phyloP scores from a whole-genome alignment of 2,329 filamentous ascomycete species.

The Coniosporium tulheliwenetii region DNA sequence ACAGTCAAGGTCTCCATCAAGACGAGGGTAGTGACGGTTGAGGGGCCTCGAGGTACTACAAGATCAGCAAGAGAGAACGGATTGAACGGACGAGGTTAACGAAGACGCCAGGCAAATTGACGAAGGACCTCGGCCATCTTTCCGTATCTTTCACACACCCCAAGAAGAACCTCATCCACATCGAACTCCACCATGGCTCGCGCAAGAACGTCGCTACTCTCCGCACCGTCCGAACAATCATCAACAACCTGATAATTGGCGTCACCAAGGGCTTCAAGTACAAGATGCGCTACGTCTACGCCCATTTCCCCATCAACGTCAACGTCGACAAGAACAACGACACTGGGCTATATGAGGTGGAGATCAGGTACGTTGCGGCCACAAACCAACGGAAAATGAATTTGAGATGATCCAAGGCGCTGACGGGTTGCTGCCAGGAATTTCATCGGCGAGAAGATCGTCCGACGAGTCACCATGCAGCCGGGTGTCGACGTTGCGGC shows the following conservation, averaged over 20 bases:
- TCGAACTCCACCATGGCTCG: slow-evolving; percentile 96
- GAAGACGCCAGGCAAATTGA: slow-evolving; percentile 59
- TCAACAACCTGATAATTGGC: slow-evolving; percentile 97
- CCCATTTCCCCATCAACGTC: slow-evolving; percentile 99
- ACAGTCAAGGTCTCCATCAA: slow-evolving; percentile 97
- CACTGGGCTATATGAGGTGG: slow-evolving; percentile 75
- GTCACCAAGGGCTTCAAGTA: slow-evolving; percentile 99
- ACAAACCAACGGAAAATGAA: neutral
- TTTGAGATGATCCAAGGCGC: slow-evolving; percentile 1
- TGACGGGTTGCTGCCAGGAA: slow-evolving; percentile 42
- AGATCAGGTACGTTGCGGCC: slow-evolving; percentile 69
- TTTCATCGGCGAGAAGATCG: slow-evolving; percentile 99
- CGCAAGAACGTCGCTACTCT: slow-evolving; percentile 97
- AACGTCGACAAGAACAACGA: slow-evolving; percentile 95
- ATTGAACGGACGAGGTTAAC: slow-evolving; percentile 8
- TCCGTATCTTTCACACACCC: slow-evolving; percentile 89
- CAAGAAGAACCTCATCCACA: slow-evolving; percentile 75
- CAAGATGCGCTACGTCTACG: slow-evolving; percentile 99
- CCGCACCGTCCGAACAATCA: slow-evolving; percentile 92
- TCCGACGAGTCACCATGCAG: slow-evolving; percentile 81
- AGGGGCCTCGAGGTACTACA: slow-evolving; percentile 72
- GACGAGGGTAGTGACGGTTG: slow-evolving; percentile 89
- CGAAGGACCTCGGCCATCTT: slow-evolving; percentile 92
- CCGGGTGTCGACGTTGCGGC: slow-evolving; percentile 78
- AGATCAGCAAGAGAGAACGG: slow-evolving; percentile 1